Conservation (phyloP, 1,139 yeast species). For the Schwanniomyces etchellsii region DNA sequence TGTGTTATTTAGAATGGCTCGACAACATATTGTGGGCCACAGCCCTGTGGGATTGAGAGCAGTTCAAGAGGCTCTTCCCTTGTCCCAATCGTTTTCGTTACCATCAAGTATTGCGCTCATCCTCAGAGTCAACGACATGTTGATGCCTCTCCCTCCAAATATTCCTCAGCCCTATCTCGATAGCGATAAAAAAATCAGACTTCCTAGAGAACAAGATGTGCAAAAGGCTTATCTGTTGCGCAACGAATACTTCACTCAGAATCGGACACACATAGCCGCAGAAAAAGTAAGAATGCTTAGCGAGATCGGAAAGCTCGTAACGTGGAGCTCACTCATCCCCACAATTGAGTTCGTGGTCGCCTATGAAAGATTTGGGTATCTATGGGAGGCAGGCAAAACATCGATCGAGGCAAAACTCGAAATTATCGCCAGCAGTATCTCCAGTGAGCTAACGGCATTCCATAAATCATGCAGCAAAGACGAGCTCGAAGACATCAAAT, state of each 20-base stretch:
- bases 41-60: conserved; percentile 8
- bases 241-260: conserved; percentile 33
- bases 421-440: conserved; percentile 14
- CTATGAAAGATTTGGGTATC: conserved; percentile 18
- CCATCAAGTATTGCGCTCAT: conserved; percentile 17
- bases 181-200: conserved; percentile 28
- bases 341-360: conserved; percentile 13
- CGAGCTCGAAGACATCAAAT: conserved; percentile 10
- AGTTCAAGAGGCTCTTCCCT: conserved; percentile 10
- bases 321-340: conserved; percentile 29
- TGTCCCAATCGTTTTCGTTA: conserved; percentile 5
- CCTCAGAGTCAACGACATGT: conserved; percentile 9
- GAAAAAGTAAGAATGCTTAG: conserved; percentile 33
- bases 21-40: conserved; percentile 1
- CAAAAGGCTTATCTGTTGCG: conserved; percentile 21
- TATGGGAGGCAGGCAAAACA: conserved; percentile 13
- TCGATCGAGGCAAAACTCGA: conserved; percentile 9
- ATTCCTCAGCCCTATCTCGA: conserved; percentile 39
- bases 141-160: conserved; percentile 25
- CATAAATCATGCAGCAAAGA: conserved; percentile 12
- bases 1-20: background rate
- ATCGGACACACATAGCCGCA: conserved; percentile 32
- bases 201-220: conserved; percentile 30
- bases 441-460: conserved; percentile 19
- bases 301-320: conserved; percentile 30